Evolutionary conservation across 331 rosid genomes (phyloP), one percentile per base, ranked within the genome.

Genomic region (Arachis monticola): DNA sequence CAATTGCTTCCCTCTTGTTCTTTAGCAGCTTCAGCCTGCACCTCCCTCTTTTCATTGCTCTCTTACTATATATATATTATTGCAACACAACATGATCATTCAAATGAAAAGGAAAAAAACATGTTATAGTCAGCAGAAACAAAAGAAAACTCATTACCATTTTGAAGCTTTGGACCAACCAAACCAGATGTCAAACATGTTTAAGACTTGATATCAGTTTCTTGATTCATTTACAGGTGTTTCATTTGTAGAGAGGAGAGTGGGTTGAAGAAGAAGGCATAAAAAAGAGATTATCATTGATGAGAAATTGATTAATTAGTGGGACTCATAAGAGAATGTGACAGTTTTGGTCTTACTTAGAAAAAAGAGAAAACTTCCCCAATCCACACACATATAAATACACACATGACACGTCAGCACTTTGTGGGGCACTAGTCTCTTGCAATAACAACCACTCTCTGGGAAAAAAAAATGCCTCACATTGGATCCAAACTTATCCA

Each of bases 101-200:
- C 66, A 27, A 17, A 12, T 51, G 41, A 30, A 32, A 44, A 60
- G 13, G 71, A 44, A 44, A 35, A 12, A 52, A 5, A 50, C 5
- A 52, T 9, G 41, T 12, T 7, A 57, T 27, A 2, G 5, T 77
- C 84, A 91, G 96, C 22, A 17, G 4, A 35, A 35, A 35, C 38
- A 35, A 35, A 35, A 35, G 3, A 35, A 35, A 35, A 82, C 82
- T 17, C 22, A 17, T 91, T 0, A 53, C 98, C 98, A 93, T 83
- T 85, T 91, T 0, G 96, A 88, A 79, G 96, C 98, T 65, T 88
- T 91, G 70, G 91, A 70, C 97, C 98, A 93, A 8, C 96, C 97
- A 61, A 91, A 89, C 44, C 91, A 73, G 79, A 83, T 31, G 71
- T 67, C 90, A 76, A 93, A 91, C 98, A 91, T 93, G 68, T 77